Percentiles rank a stretch among this genome's conserved stretches.
These are phyloP conservation scores for Exutisphaerella laricina DNA, from an alignment of 2,329 filamentous ascomycete genomes.

Conservation along the genomic window DNA sequence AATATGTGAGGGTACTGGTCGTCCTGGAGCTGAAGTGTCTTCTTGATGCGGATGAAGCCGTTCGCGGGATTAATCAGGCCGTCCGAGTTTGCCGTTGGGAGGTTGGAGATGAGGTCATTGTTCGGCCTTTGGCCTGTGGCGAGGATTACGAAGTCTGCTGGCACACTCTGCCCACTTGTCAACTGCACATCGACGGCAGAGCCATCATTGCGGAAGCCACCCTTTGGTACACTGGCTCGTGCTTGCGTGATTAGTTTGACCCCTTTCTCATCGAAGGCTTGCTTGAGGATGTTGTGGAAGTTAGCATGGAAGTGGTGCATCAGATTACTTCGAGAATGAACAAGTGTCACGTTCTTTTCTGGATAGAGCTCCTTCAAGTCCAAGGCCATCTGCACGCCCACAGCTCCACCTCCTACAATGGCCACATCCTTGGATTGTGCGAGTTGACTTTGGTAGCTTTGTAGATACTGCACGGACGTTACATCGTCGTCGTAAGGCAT, in stretches of 20 bases:
- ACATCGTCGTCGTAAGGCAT: conserved; percentile 16
- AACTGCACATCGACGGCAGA: conserved; percentile 37
- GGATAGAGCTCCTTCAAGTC: conserved; percentile 55
- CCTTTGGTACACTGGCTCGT: conserved; percentile 23
- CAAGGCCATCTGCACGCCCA: conserved; percentile 56
- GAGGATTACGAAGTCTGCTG: conserved; percentile 53
- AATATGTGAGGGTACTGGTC: conserved; percentile 50
- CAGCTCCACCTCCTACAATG: conserved; percentile 52
- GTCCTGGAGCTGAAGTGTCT: conserved; percentile 53
- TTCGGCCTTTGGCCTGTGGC: conserved; percentile 57
- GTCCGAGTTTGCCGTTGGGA: conserved; percentile 43
- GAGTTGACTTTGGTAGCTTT: conserved; percentile 22
- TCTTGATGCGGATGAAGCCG: conserved; percentile 41
- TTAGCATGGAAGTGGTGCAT: conserved; percentile 48
- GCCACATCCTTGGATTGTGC: conserved; percentile 14
- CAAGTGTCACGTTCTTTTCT: conserved; percentile 51
- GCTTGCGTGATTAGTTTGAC: conserved; percentile 47
- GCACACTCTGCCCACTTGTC: conserved; percentile 41
- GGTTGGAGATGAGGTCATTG: conserved; percentile 48
- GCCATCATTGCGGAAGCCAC: conserved; percentile 19
- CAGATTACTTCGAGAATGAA: conserved; percentile 52
- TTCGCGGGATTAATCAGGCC: conserved; percentile 17
- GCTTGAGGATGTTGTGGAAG: conserved; percentile 37
- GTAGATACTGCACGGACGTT: conserved; percentile 13
- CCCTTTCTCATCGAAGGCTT: conserved; percentile 44